These are phyloP conservation scores for Pseudevernia furfuracea DNA, from an alignment of 495 filamentous ascomycete genomes.

Conservation along the genomic window DNA sequence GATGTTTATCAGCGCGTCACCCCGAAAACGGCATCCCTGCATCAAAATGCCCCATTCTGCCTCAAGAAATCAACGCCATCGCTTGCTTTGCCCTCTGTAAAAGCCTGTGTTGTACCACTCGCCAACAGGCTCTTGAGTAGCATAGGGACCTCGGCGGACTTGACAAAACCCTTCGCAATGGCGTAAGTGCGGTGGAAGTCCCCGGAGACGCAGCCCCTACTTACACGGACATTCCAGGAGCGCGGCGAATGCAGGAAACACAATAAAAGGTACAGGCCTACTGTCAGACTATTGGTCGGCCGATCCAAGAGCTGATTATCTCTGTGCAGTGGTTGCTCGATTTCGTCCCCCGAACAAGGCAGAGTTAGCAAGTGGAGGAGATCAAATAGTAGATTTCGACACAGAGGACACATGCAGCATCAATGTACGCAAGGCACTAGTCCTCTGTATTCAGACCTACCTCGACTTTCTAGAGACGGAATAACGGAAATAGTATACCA, in stretches of 20 bases:
- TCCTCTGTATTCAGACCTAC: neutral
- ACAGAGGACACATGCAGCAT: constrained; percentile 82
- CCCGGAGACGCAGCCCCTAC: constrained; percentile 2
- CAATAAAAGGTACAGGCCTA: constrained; percentile 56
- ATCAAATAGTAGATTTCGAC: constrained; percentile 83
- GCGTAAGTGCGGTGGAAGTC: constrained; percentile 21
- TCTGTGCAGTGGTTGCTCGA: constrained; percentile 71
- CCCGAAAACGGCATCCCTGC: constrained; percentile 6
- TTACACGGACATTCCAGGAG: constrained; percentile 26
- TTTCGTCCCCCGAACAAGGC: constrained; percentile 95
- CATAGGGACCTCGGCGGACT: neutral
- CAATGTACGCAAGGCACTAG: constrained; percentile 43
- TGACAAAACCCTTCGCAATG: constrained; percentile 15
- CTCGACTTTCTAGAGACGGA: neutral
- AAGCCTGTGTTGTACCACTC: neutral
- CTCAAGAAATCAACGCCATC: neutral
- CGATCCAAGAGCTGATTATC: constrained; percentile 20
- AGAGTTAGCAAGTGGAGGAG: constrained; percentile 80
- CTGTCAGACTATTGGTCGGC: neutral
- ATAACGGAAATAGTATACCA: neutral
- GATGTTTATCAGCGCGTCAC: constrained; percentile 14
- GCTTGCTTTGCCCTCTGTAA: neutral
- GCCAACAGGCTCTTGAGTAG: neutral
- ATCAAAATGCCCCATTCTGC: neutral
- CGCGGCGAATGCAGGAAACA: constrained; percentile 47